These are phyloP conservation scores for Curvularia spicifera DNA, from an alignment of 2,329 filamentous ascomycete genomes.

Conservation along the genomic window DNA sequence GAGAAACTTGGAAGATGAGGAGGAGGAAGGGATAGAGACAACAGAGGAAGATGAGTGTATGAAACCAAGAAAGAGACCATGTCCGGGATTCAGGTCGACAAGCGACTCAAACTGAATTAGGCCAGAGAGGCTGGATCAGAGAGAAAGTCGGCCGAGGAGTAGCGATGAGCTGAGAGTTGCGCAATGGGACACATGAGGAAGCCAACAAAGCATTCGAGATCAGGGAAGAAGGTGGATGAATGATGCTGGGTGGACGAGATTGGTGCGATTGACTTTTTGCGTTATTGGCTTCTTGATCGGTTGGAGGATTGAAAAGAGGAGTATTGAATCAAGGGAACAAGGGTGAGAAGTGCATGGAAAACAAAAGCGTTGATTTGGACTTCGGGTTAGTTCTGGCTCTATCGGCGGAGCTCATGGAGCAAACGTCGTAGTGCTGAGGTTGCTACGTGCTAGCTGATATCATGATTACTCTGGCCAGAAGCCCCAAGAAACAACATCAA, in stretches of 20 bases:
- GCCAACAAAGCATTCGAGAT: neutral
- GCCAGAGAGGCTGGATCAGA: neutral
- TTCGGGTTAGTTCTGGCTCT: neutral
- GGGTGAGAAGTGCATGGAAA: neutral
- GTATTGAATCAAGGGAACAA: neutral
- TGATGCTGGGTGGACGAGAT: neutral
- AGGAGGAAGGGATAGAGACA: neutral
- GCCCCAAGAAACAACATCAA: neutral
- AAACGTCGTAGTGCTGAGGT: neutral
- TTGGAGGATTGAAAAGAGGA: neutral
- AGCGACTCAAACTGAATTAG: neutral
- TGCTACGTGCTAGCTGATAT: neutral
- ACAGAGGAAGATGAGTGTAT: neutral
- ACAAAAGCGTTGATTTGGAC: neutral
- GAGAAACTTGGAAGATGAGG: neutral
- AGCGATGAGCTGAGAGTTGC: neutral
- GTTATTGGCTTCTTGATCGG: neutral
- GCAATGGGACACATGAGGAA: neutral
- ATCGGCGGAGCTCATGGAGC: neutral
- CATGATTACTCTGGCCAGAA: neutral
- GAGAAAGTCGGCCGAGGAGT: neutral
- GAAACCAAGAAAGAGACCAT: neutral
- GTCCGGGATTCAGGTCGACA: neutral
- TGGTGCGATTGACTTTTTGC: neutral
- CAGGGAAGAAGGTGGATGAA: neutral